Conservation (phyloP, 148 eudicot species). For the Chenopodium suecicum region DNA sequence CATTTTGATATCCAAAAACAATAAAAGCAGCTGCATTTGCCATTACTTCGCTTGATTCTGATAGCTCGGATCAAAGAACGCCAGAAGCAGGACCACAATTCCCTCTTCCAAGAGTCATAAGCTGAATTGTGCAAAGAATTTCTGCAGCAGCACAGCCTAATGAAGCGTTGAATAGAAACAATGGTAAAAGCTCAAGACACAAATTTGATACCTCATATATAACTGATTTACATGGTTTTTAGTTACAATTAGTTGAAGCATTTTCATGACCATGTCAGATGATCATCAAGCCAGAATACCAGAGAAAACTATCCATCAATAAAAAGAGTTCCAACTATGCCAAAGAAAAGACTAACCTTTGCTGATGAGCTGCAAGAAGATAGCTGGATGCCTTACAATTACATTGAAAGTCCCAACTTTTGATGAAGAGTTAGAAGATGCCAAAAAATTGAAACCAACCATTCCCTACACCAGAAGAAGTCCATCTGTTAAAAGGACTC, state of each 20-base stretch:
- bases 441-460: conserved; percentile 11
- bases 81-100: conserved; percentile 21
- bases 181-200: conserved; percentile 37
- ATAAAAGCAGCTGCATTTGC: conserved; percentile 66
- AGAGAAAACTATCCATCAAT: conserved; percentile 38
- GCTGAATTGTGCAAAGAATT: conserved; percentile 16
- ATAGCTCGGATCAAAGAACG: conserved; percentile 25
- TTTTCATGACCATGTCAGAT: conserved; percentile 21
- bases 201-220: background rate
- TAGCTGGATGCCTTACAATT: background rate
- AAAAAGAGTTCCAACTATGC: conserved; percentile 37
- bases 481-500: conserved; percentile 26
- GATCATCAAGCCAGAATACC: conserved; percentile 30
- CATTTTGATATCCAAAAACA: too few relatives aligned
- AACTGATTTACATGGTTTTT: background rate
- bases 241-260: background rate
- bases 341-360: conserved; percentile 30
- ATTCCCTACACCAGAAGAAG: conserved; percentile 14
- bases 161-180: conserved; percentile 29
- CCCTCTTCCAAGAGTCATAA: conserved; percentile 37
- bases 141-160: conserved; percentile 27
- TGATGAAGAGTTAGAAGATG: conserved; percentile 16
- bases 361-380: conserved; percentile 28
- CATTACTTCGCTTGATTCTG: conserved; percentile 49
- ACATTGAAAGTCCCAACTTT: conserved; percentile 12